phyloP scores from a whole-genome alignment of 1,284 basidiomycete genomes.

The Sanghuangporus weigelae region DNA sequence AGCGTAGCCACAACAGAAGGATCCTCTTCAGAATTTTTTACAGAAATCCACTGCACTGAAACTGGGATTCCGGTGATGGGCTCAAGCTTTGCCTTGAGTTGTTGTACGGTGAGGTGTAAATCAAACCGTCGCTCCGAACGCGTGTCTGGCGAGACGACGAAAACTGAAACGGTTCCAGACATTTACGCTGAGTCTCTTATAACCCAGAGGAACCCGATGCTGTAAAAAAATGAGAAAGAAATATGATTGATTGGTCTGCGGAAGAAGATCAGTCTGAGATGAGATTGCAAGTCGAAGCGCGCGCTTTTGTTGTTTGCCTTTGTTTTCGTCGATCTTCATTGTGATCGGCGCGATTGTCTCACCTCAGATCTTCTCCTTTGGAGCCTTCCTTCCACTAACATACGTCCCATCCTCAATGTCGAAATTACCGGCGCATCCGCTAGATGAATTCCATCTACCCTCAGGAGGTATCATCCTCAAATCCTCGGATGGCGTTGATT shows the following conservation, averaged over 20 bases:
- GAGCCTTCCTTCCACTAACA: background rate
- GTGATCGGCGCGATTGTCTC: background rate
- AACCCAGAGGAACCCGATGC: too few relatives aligned
- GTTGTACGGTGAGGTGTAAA: slow-evolving; percentile 61
- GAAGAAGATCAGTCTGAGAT: too few relatives aligned
- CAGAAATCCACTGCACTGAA: slow-evolving; percentile 60
- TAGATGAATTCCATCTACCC: background rate
- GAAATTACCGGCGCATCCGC: background rate
- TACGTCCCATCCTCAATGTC: background rate
- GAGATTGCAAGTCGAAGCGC: too few relatives aligned
- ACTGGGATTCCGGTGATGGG: slow-evolving; percentile 86
- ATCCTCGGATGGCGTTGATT: slow-evolving; percentile 20
- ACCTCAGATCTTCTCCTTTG: background rate
- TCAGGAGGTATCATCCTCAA: slow-evolving; percentile 20
- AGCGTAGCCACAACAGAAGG: slow-evolving; percentile 40
- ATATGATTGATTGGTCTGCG: too few relatives aligned
- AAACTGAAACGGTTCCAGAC: slow-evolving; percentile 61
- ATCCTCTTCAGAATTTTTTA: slow-evolving; percentile 60
- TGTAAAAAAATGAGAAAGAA: too few relatives aligned
- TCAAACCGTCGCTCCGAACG: slow-evolving; percentile 82
- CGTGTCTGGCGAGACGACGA: slow-evolving; percentile 82
- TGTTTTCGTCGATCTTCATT: background rate
- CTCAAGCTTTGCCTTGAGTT: slow-evolving; percentile 88
- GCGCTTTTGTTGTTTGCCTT: too few relatives aligned
- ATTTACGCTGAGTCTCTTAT: slow-evolving; percentile 24